These are phyloP conservation scores for Cantharellus cinnabarinus DNA, from an alignment of 768 basidiomycete species.

Conservation along the genomic window DNA sequence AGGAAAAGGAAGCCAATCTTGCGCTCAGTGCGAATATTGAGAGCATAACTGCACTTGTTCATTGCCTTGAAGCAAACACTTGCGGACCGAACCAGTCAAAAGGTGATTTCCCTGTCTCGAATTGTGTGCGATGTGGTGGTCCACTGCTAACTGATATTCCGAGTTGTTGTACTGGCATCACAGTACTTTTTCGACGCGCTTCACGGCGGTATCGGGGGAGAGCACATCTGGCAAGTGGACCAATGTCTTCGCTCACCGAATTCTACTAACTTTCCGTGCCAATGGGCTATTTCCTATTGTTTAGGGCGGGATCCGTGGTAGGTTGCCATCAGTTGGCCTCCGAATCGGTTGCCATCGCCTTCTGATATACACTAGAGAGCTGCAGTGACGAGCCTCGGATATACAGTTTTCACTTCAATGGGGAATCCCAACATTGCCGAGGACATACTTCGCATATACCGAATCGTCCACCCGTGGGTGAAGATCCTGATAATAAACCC, in stretches of 20 bases:
- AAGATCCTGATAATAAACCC: background rate
- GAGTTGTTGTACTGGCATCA: background rate
- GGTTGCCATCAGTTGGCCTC: background rate
- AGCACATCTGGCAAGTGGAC: constrained; percentile 2
- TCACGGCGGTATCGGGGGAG: background rate
- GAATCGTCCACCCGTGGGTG: background rate
- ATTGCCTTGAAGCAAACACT: background rate
- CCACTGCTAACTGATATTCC: background rate
- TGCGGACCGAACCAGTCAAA: background rate
- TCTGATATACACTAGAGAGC: background rate
- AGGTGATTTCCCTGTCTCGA: background rate
- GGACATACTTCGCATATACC: background rate
- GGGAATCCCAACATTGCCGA: background rate
- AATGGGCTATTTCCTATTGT: background rate
- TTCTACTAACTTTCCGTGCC: background rate
- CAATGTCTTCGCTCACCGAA: too few relatives aligned
- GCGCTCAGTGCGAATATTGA: background rate
- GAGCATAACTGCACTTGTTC: background rate
- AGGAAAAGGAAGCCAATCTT: background rate
- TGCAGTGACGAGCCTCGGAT: background rate
- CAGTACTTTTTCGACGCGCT: background rate
- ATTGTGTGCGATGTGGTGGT: background rate
- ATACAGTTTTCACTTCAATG: background rate
- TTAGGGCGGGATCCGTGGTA: background rate
- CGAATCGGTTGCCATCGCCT: background rate